phyloP scores from a whole-genome alignment of 1,139 yeast species.

The Sugiyamaella grinbergsii region DNA sequence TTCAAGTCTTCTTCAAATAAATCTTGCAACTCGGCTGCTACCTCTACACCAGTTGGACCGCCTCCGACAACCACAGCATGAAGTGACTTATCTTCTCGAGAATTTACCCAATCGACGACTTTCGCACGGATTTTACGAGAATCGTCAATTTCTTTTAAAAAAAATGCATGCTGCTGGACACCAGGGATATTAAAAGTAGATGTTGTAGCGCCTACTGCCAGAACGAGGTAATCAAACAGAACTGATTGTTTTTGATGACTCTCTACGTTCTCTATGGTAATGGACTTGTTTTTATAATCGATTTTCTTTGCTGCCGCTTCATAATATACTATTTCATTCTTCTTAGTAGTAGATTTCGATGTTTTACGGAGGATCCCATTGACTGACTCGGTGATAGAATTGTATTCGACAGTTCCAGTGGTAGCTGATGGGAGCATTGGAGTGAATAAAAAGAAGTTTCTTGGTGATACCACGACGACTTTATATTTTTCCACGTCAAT shows the following conservation, averaged over 20 bases:
- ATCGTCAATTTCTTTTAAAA: constrained; percentile 84
- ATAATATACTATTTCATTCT: constrained; percentile 67
- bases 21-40: constrained; percentile 93
- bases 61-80: constrained; percentile 91
- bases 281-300: constrained; percentile 64
- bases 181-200: constrained; percentile 93
- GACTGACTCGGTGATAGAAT: constrained; percentile 87
- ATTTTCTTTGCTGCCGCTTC: constrained; percentile 90
- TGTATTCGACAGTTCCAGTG: constrained; percentile 86
- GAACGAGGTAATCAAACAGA: constrained; percentile 75
- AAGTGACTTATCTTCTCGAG: constrained; percentile 73
- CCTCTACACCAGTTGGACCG: constrained; percentile 96
- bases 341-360: constrained; percentile 52
- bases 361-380: constrained; percentile 71
- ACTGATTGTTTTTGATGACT: constrained; percentile 31
- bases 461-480: constrained; percentile 86
- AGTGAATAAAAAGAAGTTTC: constrained; percentile 92
- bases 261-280: constrained; percentile 48
- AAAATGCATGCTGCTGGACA: constrained; percentile 80
- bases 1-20: constrained; percentile 86
- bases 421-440: constrained; percentile 93
- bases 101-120: constrained; percentile 78
- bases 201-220: constrained; percentile 92
- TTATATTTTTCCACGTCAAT: constrained; percentile 84
- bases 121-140: constrained; percentile 74